These are phyloP conservation scores for Aspergillus luchuensis DNA, from an alignment of 2,329 filamentous ascomycete species.

Conservation along the genomic window DNA sequence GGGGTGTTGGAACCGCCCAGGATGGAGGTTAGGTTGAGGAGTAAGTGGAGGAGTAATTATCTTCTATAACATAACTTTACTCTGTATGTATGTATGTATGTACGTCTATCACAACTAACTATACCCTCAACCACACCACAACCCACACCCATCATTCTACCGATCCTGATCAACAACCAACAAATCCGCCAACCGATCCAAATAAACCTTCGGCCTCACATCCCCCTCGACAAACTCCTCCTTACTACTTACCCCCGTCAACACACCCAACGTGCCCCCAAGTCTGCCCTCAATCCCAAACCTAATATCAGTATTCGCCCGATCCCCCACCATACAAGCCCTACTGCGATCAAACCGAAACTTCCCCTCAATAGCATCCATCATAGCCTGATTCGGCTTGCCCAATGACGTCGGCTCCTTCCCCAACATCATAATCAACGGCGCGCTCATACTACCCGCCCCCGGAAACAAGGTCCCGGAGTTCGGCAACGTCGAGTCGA, in stretches of 20 bases:
- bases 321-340: conserved; percentile 95
- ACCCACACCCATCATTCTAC: conserved; percentile 2
- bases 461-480: conserved; percentile 85
- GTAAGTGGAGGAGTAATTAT: neutral
- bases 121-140: neutral
- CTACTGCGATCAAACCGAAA: conserved; percentile 81
- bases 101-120: neutral
- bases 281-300: conserved; percentile 90
- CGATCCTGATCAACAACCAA: conserved; percentile 31
- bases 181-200: conserved; percentile 82
- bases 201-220: conserved; percentile 77
- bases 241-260: conserved; percentile 82
- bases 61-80: neutral
- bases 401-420: conserved; percentile 76
- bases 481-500: conserved; percentile 84
- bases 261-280: conserved; percentile 85
- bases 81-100: neutral
- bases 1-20: neutral
- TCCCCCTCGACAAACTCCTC: conserved; percentile 78
- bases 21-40: neutral
- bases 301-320: conserved; percentile 91
- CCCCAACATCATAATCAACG: conserved; percentile 71
- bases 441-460: conserved; percentile 78
- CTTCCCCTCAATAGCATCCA: conserved; percentile 97
- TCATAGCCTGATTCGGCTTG: conserved; percentile 98